These are phyloP conservation scores for Neurospora intermedia DNA, from an alignment of 495 filamentous ascomycete genomes.

Conservation along the genomic window DNA sequence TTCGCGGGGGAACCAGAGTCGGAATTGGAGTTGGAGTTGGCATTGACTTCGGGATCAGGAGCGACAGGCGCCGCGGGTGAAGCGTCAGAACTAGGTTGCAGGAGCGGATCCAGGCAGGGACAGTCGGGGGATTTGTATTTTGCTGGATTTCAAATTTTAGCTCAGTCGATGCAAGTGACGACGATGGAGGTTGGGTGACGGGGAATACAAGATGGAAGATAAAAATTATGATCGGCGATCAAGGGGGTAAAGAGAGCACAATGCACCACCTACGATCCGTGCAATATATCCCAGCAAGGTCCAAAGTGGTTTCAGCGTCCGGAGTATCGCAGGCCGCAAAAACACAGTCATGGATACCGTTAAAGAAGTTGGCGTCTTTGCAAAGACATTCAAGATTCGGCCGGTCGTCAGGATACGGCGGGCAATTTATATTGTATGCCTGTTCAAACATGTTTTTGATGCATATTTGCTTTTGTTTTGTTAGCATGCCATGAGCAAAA, in stretches of 20 bases:
- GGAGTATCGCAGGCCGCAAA: neutral
- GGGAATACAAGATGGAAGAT: neutral
- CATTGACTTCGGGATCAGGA: neutral
- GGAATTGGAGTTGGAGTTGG: neutral
- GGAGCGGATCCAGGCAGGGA: neutral
- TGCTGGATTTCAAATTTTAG: neutral
- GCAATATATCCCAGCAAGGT: neutral
- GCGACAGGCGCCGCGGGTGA: neutral
- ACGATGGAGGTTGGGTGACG: neutral
- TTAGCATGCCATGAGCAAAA: neutral
- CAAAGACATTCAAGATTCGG: constrained; percentile 10
- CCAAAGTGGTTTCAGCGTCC: neutral
- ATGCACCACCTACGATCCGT: neutral
- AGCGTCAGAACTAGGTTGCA: neutral
- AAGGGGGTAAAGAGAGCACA: too few species aligned
- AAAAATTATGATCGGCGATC: neutral
- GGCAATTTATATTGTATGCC: constrained; percentile 6
- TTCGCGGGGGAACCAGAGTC: neutral
- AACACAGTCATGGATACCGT: constrained; percentile 11
- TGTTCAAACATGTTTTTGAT: constrained; percentile 11
- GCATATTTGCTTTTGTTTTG: constrained; percentile 4
- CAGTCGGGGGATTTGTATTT: neutral
- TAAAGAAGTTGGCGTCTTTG: constrained; percentile 7
- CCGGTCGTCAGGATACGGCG: neutral
- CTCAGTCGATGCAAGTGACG: neutral